Conservation (phyloP, 129 eudicot genomes). For the Flaveria trinervia region DNA sequence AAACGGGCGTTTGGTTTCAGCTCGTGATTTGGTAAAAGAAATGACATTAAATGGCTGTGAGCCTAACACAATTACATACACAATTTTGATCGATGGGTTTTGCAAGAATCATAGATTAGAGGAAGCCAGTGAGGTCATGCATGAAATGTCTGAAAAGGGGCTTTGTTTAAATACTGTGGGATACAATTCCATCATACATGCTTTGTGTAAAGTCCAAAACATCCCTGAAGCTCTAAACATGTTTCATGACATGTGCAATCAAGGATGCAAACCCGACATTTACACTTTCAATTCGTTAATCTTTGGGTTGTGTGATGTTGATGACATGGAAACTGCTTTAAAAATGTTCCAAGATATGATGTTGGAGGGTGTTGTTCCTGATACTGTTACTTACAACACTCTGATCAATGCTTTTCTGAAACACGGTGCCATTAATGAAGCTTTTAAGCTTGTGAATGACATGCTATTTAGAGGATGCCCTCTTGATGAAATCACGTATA, state of each 20-base stretch:
- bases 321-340: slow-evolving; percentile 72
- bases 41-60: slow-evolving; percentile 51
- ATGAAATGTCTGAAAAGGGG: slow-evolving; percentile 71
- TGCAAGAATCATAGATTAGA: slow-evolving; percentile 58
- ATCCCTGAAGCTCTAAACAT: slow-evolving; percentile 58
- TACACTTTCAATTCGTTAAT: slow-evolving; percentile 83
- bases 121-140: slow-evolving; percentile 56
- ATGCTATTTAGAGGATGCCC: slow-evolving; percentile 84
- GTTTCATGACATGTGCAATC: slow-evolving; percentile 47
- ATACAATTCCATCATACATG: slow-evolving; percentile 72
- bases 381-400: slow-evolving; percentile 84
- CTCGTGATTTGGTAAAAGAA: slow-evolving; percentile 55
- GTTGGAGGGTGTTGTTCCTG: slow-evolving; percentile 83
- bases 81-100: slow-evolving; percentile 72
- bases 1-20: slow-evolving; percentile 54
- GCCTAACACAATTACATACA: slow-evolving; percentile 65
- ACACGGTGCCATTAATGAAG: slow-evolving; percentile 53
- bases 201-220: slow-evolving; percentile 58
- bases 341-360: slow-evolving; percentile 70
- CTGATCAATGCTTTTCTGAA: slow-evolving; percentile 68
- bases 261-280: slow-evolving; percentile 81
- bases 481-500: slow-evolving; percentile 72
- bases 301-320: slow-evolving; percentile 67
- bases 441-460: slow-evolving; percentile 73
- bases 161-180: slow-evolving; percentile 64